Conservation (phyloP, 176 grass and related monocot genomes). For the Bothriochloa decipiens region DNA sequence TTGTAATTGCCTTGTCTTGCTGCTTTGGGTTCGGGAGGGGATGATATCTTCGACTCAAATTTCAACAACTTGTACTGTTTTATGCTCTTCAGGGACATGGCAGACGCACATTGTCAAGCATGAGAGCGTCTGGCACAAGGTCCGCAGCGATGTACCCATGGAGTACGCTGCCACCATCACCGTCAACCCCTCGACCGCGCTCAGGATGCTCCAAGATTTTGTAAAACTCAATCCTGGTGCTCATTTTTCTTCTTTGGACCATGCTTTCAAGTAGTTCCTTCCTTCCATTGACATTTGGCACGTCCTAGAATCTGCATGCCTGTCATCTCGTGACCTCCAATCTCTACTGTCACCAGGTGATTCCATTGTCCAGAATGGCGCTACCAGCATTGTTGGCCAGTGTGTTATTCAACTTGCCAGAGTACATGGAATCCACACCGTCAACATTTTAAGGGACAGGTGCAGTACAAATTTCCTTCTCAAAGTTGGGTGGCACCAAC, state of each 20-base stretch:
- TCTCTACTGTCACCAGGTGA: conserved; percentile 55
- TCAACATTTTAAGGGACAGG: conserved; percentile 97
- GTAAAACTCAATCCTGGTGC: conserved; percentile 69
- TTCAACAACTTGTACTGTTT: not conserved
- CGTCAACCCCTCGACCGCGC: conserved; percentile 83
- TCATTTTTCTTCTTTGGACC: not conserved
- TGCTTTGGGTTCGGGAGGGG: not conserved
- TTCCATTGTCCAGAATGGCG: conserved; percentile 83
- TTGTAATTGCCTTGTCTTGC: not conserved
- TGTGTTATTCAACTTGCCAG: conserved; percentile 88
- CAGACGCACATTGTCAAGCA: conserved; percentile 82
- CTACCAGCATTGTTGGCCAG: conserved; percentile 86
- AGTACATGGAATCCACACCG: conserved; percentile 58
- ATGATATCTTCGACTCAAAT: not conserved
- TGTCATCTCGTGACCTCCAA: conserved; percentile 22
- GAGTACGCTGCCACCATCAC: conserved; percentile 83
- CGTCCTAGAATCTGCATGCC: not conserved
- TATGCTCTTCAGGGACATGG: conserved; percentile 64
- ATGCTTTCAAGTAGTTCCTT: not conserved
- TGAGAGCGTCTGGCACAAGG: conserved; percentile 70
- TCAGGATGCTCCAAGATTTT: conserved; percentile 81
- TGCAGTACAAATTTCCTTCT: conserved; percentile 10
- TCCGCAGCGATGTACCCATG: conserved; percentile 66
- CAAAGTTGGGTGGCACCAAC: not conserved
- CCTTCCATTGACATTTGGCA: not conserved